These are phyloP conservation scores for Penicillium sp. DNA, from an alignment of 2,329 filamentous ascomycete species.

Conservation along the genomic window DNA sequence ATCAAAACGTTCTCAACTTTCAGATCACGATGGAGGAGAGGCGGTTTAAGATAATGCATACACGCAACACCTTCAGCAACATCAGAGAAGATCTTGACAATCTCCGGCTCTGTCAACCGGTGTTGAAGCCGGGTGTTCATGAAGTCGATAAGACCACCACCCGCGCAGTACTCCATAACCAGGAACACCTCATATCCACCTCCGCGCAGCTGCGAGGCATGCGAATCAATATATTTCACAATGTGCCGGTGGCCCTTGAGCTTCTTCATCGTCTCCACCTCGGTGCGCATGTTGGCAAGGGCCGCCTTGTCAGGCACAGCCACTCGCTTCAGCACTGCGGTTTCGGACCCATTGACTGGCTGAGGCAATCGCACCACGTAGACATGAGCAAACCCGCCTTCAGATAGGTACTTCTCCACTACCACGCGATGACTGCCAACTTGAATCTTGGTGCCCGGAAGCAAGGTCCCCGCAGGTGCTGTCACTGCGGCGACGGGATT, in stretches of 20 bases:
- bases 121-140: slow-evolving; percentile 99
- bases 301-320: slow-evolving; percentile 95
- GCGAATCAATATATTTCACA: slow-evolving; percentile 97
- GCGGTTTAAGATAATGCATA: slow-evolving; percentile 97
- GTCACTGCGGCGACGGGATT: slow-evolving; percentile 36
- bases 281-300: slow-evolving; percentile 91
- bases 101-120: slow-evolving; percentile 93
- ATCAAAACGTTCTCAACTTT: slow-evolving; percentile 99
- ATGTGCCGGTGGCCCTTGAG: slow-evolving; percentile 94
- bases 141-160: slow-evolving; percentile 95
- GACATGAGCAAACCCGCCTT: slow-evolving; percentile 97
- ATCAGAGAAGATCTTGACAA: slow-evolving; percentile 93
- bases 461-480: slow-evolving; percentile 76
- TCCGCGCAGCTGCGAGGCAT: slow-evolving; percentile 87
- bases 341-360: slow-evolving; percentile 72
- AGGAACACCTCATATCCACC: slow-evolving; percentile 97
- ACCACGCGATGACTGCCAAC: slow-evolving; percentile 88
- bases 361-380: slow-evolving; percentile 88
- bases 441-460: slow-evolving; percentile 93
- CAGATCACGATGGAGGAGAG: slow-evolving; percentile 86
- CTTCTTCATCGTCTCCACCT: slow-evolving; percentile 99
- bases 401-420: slow-evolving; percentile 95
- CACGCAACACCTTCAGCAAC: slow-evolving; percentile 94
- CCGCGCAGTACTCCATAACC: slow-evolving; percentile 96
- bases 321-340: slow-evolving; percentile 87